These are phyloP conservation scores for Malus sieversii DNA, from an alignment of 306 rosid genomes.

Conservation along the genomic window DNA sequence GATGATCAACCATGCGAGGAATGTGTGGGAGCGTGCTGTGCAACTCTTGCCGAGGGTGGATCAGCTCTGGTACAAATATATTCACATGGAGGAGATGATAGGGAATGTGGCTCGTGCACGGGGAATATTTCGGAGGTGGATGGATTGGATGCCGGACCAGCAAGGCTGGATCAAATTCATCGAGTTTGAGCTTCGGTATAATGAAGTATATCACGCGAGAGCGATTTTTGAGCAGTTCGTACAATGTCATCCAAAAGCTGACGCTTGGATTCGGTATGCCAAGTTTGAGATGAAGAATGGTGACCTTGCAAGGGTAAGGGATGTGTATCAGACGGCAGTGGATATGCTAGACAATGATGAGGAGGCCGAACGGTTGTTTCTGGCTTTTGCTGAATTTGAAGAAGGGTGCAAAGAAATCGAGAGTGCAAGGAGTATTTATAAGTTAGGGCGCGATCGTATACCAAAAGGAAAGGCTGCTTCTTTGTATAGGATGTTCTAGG, in stretches of 20 bases:
- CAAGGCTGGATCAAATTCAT: conserved; percentile 70
- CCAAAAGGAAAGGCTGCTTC: background rate
- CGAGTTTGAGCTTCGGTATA: conserved; percentile 63
- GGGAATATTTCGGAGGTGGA: conserved; percentile 72
- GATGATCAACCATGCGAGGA: conserved; percentile 65
- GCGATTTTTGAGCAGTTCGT: conserved; percentile 58
- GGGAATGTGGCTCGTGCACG: conserved; percentile 72
- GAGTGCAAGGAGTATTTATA: background rate
- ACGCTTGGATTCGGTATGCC: conserved; percentile 73
- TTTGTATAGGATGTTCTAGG: background rate
- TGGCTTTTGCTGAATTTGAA: background rate
- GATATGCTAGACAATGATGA: background rate
- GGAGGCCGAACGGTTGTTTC: background rate
- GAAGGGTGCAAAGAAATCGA: background rate
- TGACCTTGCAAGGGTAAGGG: conserved; percentile 39
- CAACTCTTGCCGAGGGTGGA: conserved; percentile 61
- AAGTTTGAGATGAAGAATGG: conserved; percentile 86
- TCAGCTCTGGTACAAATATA: conserved; percentile 17
- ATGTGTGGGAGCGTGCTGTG: conserved; percentile 77
- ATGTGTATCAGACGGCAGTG: conserved; percentile 9
- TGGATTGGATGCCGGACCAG: conserved; percentile 78
- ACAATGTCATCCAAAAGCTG: conserved; percentile 55
- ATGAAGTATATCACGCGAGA: conserved; percentile 61
- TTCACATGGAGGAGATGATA: conserved; percentile 4
- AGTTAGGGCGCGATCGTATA: background rate